These are phyloP conservation scores for Pilobolus umbonatus DNA, from an alignment of 192 early-diverging fungal genomes.

Conservation along the genomic window DNA sequence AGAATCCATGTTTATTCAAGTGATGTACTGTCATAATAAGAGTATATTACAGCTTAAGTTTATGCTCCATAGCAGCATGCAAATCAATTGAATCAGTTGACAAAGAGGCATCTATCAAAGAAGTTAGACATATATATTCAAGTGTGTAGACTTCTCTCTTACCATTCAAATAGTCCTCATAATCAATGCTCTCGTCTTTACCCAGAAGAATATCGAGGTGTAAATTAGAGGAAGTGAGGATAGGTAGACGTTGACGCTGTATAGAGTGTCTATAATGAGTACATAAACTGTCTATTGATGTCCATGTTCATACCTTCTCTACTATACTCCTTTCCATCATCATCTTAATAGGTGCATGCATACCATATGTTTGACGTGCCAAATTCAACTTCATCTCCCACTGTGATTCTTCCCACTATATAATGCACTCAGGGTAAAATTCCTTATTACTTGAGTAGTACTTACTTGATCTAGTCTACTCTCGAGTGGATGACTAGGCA, in stretches of 20 bases:
- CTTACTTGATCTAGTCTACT: slow-evolving; percentile 61
- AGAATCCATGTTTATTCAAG: not conserved
- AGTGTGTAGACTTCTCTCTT: slow-evolving; percentile 18
- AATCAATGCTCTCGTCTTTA: slow-evolving; percentile 83
- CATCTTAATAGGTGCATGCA: slow-evolving; percentile 88
- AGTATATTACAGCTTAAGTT: slow-evolving; percentile 47
- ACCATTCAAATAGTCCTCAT: slow-evolving; percentile 87
- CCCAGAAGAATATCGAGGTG: slow-evolving; percentile 82
- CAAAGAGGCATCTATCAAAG: slow-evolving; percentile 45
- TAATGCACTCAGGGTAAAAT: not conserved
- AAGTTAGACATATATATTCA: slow-evolving; percentile 2
- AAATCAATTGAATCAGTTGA: slow-evolving; percentile 60
- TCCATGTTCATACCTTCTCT: slow-evolving; percentile 33
- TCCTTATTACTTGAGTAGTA: not conserved
- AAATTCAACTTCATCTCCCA: slow-evolving; percentile 73
- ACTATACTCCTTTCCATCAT: slow-evolving; percentile 86
- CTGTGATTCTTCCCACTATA: slow-evolving; percentile 84
- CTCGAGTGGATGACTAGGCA: slow-evolving; percentile 76
- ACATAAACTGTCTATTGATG: not conserved
- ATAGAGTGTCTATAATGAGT: not conserved
- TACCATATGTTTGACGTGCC: slow-evolving; percentile 76
- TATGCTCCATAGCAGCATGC: slow-evolving; percentile 63
- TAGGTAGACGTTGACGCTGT: slow-evolving; percentile 47
- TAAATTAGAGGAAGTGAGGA: slow-evolving; percentile 53
- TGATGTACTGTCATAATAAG: slow-evolving; percentile 14